Percentiles rank a stretch among this genome's conserved stretches.
These are phyloP conservation scores for Phaseolus coccineus DNA, from an alignment of 331 rosid genomes.

Conservation along the genomic window DNA sequence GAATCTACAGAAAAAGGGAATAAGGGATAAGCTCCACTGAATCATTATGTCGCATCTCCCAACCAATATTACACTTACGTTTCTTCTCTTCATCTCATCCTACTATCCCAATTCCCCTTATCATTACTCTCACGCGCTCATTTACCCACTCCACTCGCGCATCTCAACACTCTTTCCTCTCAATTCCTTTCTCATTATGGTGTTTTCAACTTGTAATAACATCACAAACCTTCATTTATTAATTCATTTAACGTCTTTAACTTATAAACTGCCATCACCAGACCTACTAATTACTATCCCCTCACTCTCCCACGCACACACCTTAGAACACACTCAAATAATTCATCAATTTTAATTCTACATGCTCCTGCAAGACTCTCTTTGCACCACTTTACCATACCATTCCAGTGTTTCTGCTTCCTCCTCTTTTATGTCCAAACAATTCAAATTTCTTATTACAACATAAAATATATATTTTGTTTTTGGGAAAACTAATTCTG, in stretches of 20 bases:
- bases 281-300: background rate
- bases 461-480: no score
- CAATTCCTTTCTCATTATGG: constrained; percentile 26
- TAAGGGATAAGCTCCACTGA: constrained; percentile 27
- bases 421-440: no score
- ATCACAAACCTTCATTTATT: background rate
- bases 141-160: background rate
- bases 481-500: no score
- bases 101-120: constrained; percentile 25
- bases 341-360: no score
- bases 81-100: background rate
- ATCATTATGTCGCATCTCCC: constrained; percentile 43
- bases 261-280: background rate
- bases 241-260: background rate
- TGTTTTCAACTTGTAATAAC: constrained; percentile 32
- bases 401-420: no score
- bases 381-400: no score
- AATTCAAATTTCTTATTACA: no score
- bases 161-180: background rate
- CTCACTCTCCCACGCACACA: background rate
- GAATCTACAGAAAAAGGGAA: constrained; percentile 22
- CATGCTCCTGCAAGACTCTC: no score
- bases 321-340: no score
- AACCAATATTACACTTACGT: constrained; percentile 1
- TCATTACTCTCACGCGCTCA: constrained; percentile 41